Evolutionary conservation across 257 asterid species (phyloP).

Genomic region (Voacanga thouarsii): DNA sequence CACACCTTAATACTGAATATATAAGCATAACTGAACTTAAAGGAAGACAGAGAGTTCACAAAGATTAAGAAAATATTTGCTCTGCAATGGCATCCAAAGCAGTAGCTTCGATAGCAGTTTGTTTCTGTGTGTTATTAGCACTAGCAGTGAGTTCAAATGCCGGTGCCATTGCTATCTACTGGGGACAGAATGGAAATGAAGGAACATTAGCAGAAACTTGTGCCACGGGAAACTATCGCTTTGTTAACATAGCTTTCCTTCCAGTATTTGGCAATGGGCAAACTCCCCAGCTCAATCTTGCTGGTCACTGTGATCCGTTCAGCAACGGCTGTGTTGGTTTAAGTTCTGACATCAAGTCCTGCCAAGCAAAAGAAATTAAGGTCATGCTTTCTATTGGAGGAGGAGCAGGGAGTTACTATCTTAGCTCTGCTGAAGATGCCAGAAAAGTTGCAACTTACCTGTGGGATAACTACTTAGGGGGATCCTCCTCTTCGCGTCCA

Average conservation of each 20-base stretch:
- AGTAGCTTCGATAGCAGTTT: background rate
- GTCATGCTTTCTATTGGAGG: constrained; percentile 44
- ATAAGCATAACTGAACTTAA: background rate
- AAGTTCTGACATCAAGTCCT: constrained; percentile 36
- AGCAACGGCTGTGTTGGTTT: constrained; percentile 32
- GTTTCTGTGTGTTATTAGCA: background rate
- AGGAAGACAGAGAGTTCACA: background rate
- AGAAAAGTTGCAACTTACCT: constrained; percentile 38
- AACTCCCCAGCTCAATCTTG: constrained; percentile 39
- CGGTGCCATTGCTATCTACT: constrained; percentile 33
- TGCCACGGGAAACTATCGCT: constrained; percentile 28
- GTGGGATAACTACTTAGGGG: constrained; percentile 47
- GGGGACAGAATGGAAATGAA: constrained; percentile 45
- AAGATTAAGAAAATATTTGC: background rate
- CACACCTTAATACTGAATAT: background rate
- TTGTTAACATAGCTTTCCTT: constrained; percentile 38
- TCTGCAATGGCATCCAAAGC: constrained; percentile 5
- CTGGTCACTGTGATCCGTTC: constrained; percentile 49
- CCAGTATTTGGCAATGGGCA: constrained; percentile 36
- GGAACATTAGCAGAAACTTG: constrained; percentile 39
- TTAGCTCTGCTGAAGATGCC: constrained; percentile 37
- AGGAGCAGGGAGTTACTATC: constrained; percentile 36
- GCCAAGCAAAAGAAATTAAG: constrained; percentile 40
- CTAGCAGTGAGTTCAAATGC: constrained; percentile 20
- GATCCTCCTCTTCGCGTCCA: constrained; percentile 34